phyloP scores from a whole-genome alignment of 495 filamentous ascomycete genomes.

The Staphylotrichum longicolle region DNA sequence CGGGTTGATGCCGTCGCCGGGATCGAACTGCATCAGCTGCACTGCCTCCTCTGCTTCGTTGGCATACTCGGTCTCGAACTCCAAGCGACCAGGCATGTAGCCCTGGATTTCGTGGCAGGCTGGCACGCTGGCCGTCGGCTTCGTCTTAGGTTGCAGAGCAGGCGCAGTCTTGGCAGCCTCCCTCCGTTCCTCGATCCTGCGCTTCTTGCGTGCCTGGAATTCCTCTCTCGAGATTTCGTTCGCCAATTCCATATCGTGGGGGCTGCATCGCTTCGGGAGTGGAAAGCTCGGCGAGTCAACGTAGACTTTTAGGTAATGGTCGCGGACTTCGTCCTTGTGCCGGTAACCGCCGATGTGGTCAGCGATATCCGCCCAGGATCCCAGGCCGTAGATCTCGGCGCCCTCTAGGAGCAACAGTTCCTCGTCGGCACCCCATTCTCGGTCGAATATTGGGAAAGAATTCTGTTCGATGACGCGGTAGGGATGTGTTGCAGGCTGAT shows the following conservation, averaged over 20 bases:
- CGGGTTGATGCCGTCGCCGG: slow-evolving; percentile 85
- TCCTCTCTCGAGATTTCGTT: slow-evolving; percentile 81
- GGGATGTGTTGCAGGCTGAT: slow-evolving; percentile 79
- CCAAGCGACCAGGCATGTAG: slow-evolving; percentile 96
- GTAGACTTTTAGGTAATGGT: slow-evolving; percentile 89
- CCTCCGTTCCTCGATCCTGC: slow-evolving; percentile 87
- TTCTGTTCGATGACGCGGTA: slow-evolving; percentile 97
- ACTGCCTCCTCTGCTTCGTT: slow-evolving; percentile 99
- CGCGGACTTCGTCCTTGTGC: slow-evolving; percentile 88
- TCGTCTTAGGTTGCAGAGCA: slow-evolving; percentile 84
- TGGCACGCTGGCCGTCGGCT: slow-evolving; percentile 89
- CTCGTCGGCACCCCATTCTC: slow-evolving; percentile 96
- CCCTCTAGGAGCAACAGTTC: slow-evolving; percentile 90
- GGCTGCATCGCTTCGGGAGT: slow-evolving; percentile 77
- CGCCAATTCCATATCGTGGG: slow-evolving; percentile 70
- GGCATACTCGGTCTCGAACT: slow-evolving; percentile 96
- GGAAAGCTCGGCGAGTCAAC: slow-evolving; percentile 80
- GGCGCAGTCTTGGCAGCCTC: slow-evolving; percentile 82
- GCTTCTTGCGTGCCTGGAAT: slow-evolving; percentile 92
- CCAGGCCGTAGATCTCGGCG: slow-evolving; percentile 94
- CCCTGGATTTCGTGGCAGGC: slow-evolving; percentile 97
- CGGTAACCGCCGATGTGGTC: slow-evolving; percentile 96
- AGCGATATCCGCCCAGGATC: slow-evolving; percentile 96
- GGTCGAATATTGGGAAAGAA: slow-evolving; percentile 91
- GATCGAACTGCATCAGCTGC: slow-evolving; percentile 96